Conservation (phyloP, 2,329 filamentous ascomycete genomes). For the Colletotrichum ledebouriae region DNA sequence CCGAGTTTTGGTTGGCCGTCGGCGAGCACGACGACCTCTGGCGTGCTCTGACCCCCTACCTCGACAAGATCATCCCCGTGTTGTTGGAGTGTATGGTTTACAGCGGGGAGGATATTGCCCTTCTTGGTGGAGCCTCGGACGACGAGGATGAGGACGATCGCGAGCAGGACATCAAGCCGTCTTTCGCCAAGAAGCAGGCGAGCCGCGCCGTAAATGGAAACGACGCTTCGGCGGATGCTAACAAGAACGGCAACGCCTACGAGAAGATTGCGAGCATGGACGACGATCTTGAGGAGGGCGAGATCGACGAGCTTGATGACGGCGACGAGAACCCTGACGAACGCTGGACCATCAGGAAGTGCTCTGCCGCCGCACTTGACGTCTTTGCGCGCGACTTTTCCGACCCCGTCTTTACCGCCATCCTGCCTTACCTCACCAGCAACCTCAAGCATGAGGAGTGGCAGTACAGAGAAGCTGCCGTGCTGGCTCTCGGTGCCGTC, state of each 20-base stretch:
- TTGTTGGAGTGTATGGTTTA: constrained; percentile 97
- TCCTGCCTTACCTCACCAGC: constrained; percentile 90
- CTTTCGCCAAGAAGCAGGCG: constrained; percentile 81
- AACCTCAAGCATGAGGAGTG: constrained; percentile 91
- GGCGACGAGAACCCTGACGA: constrained; percentile 90
- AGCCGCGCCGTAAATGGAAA: constrained; percentile 71
- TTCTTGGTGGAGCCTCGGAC: constrained; percentile 85
- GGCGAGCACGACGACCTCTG: constrained; percentile 89
- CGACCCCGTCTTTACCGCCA: constrained; percentile 88
- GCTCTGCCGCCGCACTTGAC: constrained; percentile 94
- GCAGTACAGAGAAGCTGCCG: constrained; percentile 93
- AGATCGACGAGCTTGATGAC: constrained; percentile 77
- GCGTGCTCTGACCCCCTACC: constrained; percentile 80
- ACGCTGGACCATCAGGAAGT: constrained; percentile 95
- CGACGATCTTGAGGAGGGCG: constrained; percentile 87
- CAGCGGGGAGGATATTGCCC: constrained; percentile 89
- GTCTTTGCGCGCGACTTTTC: constrained; percentile 94
- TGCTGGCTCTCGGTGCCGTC: constrained; percentile 93
- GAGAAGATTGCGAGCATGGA: constrained; percentile 71
- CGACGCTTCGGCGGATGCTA: constrained; percentile 63
- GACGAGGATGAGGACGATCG: constrained; percentile 94
- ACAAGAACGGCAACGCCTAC: constrained; percentile 67
- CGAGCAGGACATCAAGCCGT: constrained; percentile 90
- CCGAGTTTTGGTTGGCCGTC: constrained; percentile 96
- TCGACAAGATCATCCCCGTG: constrained; percentile 89